Percentiles rank a stretch among this genome's conserved stretches.
These are phyloP conservation scores for Cadophora sp. DNA, from an alignment of 2,329 filamentous ascomycete species.

Conservation along the genomic window DNA sequence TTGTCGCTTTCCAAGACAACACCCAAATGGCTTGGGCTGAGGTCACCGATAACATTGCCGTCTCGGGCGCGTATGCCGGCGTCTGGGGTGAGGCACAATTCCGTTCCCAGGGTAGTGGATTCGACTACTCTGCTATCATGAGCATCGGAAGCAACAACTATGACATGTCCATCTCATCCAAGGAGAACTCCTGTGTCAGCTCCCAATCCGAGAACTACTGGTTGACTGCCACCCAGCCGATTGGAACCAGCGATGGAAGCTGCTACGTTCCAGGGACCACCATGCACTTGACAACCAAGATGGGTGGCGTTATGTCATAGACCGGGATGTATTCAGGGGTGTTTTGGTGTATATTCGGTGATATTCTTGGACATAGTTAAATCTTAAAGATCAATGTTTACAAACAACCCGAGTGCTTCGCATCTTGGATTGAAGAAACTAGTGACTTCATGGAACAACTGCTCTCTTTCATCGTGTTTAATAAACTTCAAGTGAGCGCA, in stretches of 20 bases:
- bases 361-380: constrained; percentile 36
- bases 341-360: constrained; percentile 14
- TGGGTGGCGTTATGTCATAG: constrained; percentile 37
- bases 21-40: constrained; percentile 40
- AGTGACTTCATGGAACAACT: constrained; percentile 18
- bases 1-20: constrained; percentile 41
- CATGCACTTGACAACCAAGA: constrained; percentile 36
- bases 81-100: constrained; percentile 43
- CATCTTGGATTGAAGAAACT: constrained; percentile 21
- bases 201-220: constrained; percentile 42
- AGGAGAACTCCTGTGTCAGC: constrained; percentile 40
- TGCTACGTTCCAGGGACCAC: constrained; percentile 40
- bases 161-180: constrained; percentile 41
- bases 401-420: constrained; percentile 1
- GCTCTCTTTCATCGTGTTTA: neutral
- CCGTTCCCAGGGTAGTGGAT: constrained; percentile 38
- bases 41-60: constrained; percentile 21
- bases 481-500: neutral
- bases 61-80: constrained; percentile 37
- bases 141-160: constrained; percentile 42
- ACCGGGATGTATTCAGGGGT: neutral
- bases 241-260: constrained; percentile 42
- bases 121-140: constrained; percentile 44
- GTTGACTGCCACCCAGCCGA: constrained; percentile 37
- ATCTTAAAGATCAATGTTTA: constrained; percentile 31